Evolutionary conservation across 306 rosid species (phyloP).

Genomic region (Acmispon strigosus): DNA sequence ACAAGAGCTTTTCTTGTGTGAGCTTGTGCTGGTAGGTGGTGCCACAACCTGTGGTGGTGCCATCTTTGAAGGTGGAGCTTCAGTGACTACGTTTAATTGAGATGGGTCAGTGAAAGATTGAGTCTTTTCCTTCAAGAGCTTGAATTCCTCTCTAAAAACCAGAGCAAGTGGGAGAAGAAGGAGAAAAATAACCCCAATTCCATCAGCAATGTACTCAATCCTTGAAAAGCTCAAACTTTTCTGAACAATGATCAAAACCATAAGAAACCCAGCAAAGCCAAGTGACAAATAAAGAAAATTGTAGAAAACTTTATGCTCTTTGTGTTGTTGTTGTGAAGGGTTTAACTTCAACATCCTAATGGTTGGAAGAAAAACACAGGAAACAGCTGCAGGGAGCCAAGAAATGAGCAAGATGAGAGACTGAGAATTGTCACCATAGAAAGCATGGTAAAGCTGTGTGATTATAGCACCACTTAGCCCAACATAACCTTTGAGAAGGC

Average conservation of each 20-base stretch:
- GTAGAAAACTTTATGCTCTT: conserved; percentile 43
- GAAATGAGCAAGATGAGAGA: conserved; percentile 54
- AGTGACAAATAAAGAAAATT: conserved; percentile 51
- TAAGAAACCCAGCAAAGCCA: conserved; percentile 47
- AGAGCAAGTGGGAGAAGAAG: conserved; percentile 47
- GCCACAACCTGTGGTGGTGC: not conserved
- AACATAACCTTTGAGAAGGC: conserved; percentile 63
- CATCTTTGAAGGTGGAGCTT: not conserved
- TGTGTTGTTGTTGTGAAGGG: not conserved
- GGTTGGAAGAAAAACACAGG: conserved; percentile 38
- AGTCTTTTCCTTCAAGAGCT: conserved; percentile 15
- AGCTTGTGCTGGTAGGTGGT: not conserved
- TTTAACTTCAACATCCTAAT: conserved; percentile 26
- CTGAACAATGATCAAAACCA: conserved; percentile 48
- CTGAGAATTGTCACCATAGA: conserved; percentile 34
- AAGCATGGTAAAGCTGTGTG: conserved; percentile 44
- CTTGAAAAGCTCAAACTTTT: conserved; percentile 29
- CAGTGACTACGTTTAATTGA: conserved; percentile 19
- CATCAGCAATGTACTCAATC: conserved; percentile 26
- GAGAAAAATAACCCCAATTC: conserved; percentile 28
- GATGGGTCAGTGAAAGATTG: not conserved
- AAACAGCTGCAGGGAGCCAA: conserved; percentile 60
- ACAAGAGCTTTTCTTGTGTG: conserved; percentile 23
- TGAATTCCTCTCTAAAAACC: conserved; percentile 41
- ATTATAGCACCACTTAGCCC: conserved; percentile 75